Conservation (phyloP, 129 eudicot species). For the Arctium lappa region DNA sequence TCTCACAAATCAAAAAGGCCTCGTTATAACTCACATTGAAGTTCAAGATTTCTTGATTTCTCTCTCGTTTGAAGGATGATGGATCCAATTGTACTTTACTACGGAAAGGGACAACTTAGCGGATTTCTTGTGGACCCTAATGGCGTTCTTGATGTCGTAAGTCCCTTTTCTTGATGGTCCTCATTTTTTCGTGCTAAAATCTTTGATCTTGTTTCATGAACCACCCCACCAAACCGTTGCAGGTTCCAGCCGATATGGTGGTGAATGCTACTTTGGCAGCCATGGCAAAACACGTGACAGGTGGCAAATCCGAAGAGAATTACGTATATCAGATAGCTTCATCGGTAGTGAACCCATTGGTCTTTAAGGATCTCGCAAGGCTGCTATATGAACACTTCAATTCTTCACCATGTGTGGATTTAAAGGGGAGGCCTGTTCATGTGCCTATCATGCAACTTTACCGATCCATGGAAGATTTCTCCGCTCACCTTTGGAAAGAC, state of each 20-base stretch:
- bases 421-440: constrained; percentile 70
- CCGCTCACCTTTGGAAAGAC: constrained; percentile 83
- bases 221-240: not conserved
- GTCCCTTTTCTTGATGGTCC: constrained; percentile 8
- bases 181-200: not conserved
- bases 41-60: not conserved
- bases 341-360: constrained; percentile 88
- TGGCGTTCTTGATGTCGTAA: constrained; percentile 96
- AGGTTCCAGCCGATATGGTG: constrained; percentile 99
- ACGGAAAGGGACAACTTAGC: constrained; percentile 91
- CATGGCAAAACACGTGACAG: constrained; percentile 80
- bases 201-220: not conserved
- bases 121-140: constrained; percentile 91
- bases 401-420: constrained; percentile 62
- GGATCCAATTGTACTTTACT: constrained; percentile 88
- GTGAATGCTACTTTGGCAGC: constrained; percentile 95
- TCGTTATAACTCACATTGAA: not conserved
- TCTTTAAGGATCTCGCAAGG: constrained; percentile 63
- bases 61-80: constrained; percentile 66
- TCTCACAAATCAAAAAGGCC: not conserved
- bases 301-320: constrained; percentile 61
- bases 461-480: constrained; percentile 81
- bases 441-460: constrained; percentile 77
- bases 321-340: constrained; percentile 86
- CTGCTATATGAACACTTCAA: constrained; percentile 76